Evolutionary conservation across 2,329 filamentous ascomycete genomes (phyloP).

Genomic region (Cytospora leucostoma): DNA sequence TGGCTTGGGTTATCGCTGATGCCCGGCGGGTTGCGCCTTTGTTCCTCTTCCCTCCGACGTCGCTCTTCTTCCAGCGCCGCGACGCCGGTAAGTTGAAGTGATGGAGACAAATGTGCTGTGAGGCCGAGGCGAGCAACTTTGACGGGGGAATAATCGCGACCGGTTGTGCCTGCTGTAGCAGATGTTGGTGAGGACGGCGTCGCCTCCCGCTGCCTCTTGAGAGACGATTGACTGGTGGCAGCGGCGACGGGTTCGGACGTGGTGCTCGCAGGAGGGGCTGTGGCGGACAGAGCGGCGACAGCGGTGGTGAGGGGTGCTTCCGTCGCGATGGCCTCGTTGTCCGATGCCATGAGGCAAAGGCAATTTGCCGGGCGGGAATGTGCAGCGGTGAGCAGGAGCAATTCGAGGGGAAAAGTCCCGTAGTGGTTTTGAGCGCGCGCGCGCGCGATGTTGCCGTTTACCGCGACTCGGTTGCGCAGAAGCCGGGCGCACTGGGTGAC

Average conservation of each 20-base stretch:
- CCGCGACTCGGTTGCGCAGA: slow-evolving; percentile 24
- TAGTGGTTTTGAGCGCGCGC: slow-evolving; percentile 1
- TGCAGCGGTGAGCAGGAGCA: neutral
- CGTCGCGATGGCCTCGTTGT: slow-evolving; percentile 54
- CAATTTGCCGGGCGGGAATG: slow-evolving; percentile 1
- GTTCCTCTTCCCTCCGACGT: slow-evolving; percentile 49
- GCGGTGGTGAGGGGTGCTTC: slow-evolving; percentile 48
- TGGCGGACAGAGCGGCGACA: slow-evolving; percentile 38
- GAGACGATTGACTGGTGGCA: slow-evolving; percentile 41
- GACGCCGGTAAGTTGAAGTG: slow-evolving; percentile 52
- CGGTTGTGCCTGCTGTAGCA: slow-evolving; percentile 32
- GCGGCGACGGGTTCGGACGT: slow-evolving; percentile 44
- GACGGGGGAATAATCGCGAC: slow-evolving; percentile 51
- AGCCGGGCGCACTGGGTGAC: slow-evolving; percentile 21
- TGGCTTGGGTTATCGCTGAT: slow-evolving; percentile 58
- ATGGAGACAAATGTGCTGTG: slow-evolving; percentile 45
- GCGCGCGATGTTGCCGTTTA: slow-evolving; percentile 13
- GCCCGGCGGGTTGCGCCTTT: slow-evolving; percentile 44
- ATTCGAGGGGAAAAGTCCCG: slow-evolving; percentile 1
- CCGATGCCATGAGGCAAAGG: slow-evolving; percentile 51
- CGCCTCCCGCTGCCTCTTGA: slow-evolving; percentile 52
- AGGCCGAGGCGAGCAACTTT: slow-evolving; percentile 53
- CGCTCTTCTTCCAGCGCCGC: slow-evolving; percentile 57
- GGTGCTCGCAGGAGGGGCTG: slow-evolving; percentile 41
- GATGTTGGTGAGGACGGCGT: slow-evolving; percentile 40